These are phyloP conservation scores for Teunomyces barrocoloradensis DNA, from an alignment of 805 yeast species.

Conservation along the genomic window DNA sequence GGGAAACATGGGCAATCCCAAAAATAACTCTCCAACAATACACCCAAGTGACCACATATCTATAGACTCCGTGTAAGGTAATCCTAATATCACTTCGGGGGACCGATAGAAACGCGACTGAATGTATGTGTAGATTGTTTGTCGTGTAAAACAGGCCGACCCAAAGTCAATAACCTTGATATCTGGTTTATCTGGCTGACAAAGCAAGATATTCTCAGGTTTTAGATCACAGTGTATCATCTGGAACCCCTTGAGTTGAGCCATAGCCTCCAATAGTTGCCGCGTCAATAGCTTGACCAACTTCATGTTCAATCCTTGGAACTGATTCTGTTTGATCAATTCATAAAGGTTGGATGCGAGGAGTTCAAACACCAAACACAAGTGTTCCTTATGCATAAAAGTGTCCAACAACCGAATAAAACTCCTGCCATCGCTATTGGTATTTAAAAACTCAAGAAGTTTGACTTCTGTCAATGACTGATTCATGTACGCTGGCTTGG, in stretches of 20 bases:
- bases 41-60: conserved; percentile 99
- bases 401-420: conserved; percentile 80
- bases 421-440: conserved; percentile 63
- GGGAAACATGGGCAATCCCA: conserved; percentile 92
- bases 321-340: conserved; percentile 86
- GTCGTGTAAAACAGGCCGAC: conserved; percentile 88
- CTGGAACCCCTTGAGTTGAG: conserved; percentile 75
- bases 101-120: conserved; percentile 92
- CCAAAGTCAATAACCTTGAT: conserved; percentile 96
- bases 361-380: conserved; percentile 89
- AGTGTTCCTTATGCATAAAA: conserved; percentile 87
- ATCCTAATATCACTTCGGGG: conserved; percentile 89
- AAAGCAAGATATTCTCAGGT: conserved; percentile 88
- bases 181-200: conserved; percentile 77
- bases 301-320: conserved; percentile 81
- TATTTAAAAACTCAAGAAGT: conserved; percentile 76
- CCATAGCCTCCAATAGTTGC: conserved; percentile 79
- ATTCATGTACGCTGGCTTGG: conserved; percentile 85
- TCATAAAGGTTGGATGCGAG: conserved; percentile 87
- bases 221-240: conserved; percentile 95
- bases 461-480: conserved; percentile 91
- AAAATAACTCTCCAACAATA: conserved; percentile 82
- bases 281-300: conserved; percentile 73
- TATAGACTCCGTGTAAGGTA: conserved; percentile 88
- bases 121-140: conserved; percentile 85